Conservation (phyloP, 192 early-diverging fungal species). For the Helicostylum pulchrum region DNA sequence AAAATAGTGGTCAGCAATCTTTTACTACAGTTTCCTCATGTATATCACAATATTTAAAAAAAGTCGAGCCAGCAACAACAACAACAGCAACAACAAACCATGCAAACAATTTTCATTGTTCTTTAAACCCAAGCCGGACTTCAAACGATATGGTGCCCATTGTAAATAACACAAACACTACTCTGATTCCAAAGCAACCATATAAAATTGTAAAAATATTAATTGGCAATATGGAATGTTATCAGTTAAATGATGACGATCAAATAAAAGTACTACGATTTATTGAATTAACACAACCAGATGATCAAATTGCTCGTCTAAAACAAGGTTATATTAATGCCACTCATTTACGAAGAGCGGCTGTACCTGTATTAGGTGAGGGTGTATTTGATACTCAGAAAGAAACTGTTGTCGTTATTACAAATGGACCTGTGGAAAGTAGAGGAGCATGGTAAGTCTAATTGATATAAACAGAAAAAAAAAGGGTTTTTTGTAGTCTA, state of each 20-base stretch:
- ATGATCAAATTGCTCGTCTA: neutral
- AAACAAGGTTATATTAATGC: constrained; percentile 49
- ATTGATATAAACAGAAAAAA: constrained; percentile 11
- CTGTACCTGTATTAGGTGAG: constrained; percentile 44
- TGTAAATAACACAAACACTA: constrained; percentile 12
- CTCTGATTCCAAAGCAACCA: constrained; percentile 16
- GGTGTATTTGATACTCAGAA: constrained; percentile 46
- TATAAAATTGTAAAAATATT: constrained; percentile 12
- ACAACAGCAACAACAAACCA: neutral
- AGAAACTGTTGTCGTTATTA: constrained; percentile 38
- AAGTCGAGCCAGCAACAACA: constrained; percentile 36
- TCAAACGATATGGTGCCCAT: constrained; percentile 7
- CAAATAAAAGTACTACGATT: neutral
- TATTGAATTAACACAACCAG: neutral
- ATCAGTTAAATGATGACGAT: neutral
- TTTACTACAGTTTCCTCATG: constrained; percentile 87
- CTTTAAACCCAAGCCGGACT: neutral
- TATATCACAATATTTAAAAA: constrained; percentile 88
- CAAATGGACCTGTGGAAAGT: constrained; percentile 44
- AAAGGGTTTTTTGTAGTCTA: neutral
- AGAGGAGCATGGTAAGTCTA: constrained; percentile 43
- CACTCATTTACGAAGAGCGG: constrained; percentile 47
- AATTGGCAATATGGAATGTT: neutral
- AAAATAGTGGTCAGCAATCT: constrained; percentile 70
- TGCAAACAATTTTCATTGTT: constrained; percentile 1